Conservation (phyloP, 805 yeast genomes). For the Pichia phayaonensis region DNA sequence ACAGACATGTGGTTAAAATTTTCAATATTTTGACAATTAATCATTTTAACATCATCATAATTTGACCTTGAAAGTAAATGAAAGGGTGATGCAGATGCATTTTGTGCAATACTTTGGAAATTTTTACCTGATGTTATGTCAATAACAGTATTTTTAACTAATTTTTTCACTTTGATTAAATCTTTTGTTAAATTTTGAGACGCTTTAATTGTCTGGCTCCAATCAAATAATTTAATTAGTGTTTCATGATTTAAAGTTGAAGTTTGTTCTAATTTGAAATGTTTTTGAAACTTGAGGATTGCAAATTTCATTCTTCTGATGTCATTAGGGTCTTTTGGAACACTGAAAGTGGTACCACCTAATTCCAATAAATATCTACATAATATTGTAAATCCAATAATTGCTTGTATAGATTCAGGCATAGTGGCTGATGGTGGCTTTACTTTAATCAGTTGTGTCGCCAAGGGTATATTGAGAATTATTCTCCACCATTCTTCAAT, state of each 20-base stretch:
- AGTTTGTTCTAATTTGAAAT: slow-evolving; percentile 10
- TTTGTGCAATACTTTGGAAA: slow-evolving; percentile 19
- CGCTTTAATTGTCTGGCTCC: slow-evolving; percentile 24
- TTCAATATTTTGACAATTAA: slow-evolving; percentile 23
- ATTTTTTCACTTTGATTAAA: slow-evolving; percentile 27
- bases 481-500: slow-evolving; percentile 75
- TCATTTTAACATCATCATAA: slow-evolving; percentile 14
- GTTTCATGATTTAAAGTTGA: slow-evolving; percentile 21
- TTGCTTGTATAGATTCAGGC: slow-evolving; percentile 59
- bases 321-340: slow-evolving; percentile 80
- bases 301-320: slow-evolving; percentile 59
- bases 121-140: slow-evolving; percentile 32
- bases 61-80: slow-evolving; percentile 15
- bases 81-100: slow-evolving; percentile 19
- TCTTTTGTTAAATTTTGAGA: slow-evolving; percentile 29
- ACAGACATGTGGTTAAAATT: slow-evolving; percentile 18
- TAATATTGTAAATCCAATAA: slow-evolving; percentile 69
- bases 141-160: slow-evolving; percentile 30
- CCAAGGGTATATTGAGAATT: slow-evolving; percentile 27
- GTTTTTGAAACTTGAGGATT: slow-evolving; percentile 69
- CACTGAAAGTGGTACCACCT: slow-evolving; percentile 42
- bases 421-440: slow-evolving; percentile 15
- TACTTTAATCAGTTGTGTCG: slow-evolving; percentile 15
- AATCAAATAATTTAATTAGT: slow-evolving; percentile 17
- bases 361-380: slow-evolving; percentile 58